A percentile compares a stretch with the other conserved stretches of the same genome.
These are phyloP conservation scores for Globisporangium alternatum DNA, from an alignment of 352 stramenopile genomes.

Conservation along the genomic window DNA sequence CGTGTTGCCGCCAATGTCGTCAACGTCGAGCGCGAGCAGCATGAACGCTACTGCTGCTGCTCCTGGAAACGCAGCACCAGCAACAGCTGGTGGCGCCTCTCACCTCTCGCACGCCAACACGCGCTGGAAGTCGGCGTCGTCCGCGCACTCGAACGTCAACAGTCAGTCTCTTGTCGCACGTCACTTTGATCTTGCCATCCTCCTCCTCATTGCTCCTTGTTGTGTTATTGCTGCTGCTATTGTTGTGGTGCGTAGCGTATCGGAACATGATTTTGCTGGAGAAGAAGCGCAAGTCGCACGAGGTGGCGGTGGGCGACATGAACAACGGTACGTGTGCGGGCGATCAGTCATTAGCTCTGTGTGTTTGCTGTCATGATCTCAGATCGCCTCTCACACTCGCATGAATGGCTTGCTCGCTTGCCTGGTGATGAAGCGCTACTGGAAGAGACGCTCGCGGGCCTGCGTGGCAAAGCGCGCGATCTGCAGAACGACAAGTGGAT, in stretches of 20 bases:
- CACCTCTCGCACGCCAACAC: constrained; percentile 5
- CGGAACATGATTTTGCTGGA: constrained; percentile 50
- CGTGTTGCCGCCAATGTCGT: background rate
- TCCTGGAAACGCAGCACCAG: background rate
- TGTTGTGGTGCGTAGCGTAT: constrained; percentile 19
- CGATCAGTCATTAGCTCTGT: background rate
- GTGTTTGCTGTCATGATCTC: background rate
- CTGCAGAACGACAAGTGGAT: constrained; percentile 78
- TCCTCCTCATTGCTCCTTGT: background rate
- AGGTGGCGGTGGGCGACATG: constrained; percentile 40
- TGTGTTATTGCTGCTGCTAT: background rate
- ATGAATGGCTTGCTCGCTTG: background rate
- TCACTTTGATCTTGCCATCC: background rate
- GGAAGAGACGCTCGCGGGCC: constrained; percentile 48
- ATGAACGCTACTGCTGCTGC: background rate
- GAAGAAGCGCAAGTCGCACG: constrained; percentile 48
- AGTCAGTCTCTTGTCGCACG: constrained; percentile 20
- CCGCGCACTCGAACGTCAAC: constrained; percentile 19
- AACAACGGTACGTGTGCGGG: constrained; percentile 29
- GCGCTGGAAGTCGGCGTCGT: constrained; percentile 18
- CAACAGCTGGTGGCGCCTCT: background rate
- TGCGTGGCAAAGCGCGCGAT: constrained; percentile 50
- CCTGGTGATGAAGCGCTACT: constrained; percentile 30
- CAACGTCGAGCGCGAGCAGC: background rate
- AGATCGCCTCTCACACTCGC: background rate